phyloP scores from a whole-genome alignment of 352 stramenopile genomes.

The Globisporangium splendens region DNA sequence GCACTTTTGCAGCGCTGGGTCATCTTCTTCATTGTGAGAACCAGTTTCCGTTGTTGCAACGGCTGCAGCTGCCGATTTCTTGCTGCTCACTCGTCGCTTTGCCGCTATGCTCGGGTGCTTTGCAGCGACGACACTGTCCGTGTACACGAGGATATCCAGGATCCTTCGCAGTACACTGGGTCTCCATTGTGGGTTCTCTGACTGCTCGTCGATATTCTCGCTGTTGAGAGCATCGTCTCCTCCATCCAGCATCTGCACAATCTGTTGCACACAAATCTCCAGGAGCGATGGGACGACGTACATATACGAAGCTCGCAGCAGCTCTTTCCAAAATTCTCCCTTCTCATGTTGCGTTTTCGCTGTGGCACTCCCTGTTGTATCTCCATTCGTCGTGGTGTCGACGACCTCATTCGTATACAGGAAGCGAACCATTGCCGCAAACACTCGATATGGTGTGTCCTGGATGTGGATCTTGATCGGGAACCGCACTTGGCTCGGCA shows the following conservation, averaged over 20 bases:
- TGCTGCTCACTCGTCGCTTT: constrained; percentile 10
- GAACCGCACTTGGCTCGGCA: constrained; percentile 66
- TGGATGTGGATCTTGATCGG: constrained; percentile 80
- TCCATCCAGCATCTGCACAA: constrained; percentile 27
- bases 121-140: constrained; percentile 47
- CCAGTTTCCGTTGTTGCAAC: neutral
- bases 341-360: neutral
- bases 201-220: neutral
- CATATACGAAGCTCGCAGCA: constrained; percentile 64
- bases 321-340: constrained; percentile 60
- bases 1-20: constrained; percentile 10
- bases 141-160: constrained; percentile 56
- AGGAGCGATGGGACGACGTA: constrained; percentile 70
- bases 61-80: constrained; percentile 7
- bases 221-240: neutral
- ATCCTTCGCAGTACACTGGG: constrained; percentile 20
- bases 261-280: constrained; percentile 52
- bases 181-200: constrained; percentile 4
- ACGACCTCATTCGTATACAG: constrained; percentile 75
- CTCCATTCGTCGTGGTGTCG: neutral
- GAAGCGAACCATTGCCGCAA: constrained; percentile 64
- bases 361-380: constrained; percentile 7
- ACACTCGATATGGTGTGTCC: constrained; percentile 73
- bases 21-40: neutral
- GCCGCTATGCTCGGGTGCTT: constrained; percentile 21